Evolutionary conservation across 768 basidiomycete genomes (phyloP).

Genomic region (Mrakia frigida): DNA sequence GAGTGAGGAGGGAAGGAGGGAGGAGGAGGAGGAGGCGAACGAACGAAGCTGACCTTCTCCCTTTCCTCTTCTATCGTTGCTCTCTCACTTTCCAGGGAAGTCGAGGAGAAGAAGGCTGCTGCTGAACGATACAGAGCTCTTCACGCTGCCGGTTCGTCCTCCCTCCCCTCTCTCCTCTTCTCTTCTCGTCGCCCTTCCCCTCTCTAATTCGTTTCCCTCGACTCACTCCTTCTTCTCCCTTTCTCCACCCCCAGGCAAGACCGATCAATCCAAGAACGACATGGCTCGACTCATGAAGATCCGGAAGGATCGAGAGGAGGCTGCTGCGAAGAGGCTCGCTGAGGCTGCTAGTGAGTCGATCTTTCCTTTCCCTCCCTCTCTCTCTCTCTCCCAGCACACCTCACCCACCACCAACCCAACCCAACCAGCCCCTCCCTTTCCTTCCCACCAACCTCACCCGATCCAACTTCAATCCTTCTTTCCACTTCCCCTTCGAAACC

Average conservation of each 20-base stretch:
- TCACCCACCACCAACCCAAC: no score
- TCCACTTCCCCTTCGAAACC: no score
- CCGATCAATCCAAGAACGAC: slow-evolving; percentile 81
- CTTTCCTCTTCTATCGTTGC: slow-evolving; percentile 42
- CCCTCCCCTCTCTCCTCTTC: neutral
- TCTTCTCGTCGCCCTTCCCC: no score
- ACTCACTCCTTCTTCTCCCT: no score
- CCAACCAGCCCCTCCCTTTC: no score
- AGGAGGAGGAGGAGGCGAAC: neutral
- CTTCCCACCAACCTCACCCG: no score
- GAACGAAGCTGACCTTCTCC: slow-evolving; percentile 5
- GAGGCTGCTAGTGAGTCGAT: slow-evolving; percentile 56
- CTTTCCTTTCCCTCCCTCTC: no score
- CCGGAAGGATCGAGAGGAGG: slow-evolving; percentile 77
- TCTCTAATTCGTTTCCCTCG: no score
- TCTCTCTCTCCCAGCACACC: neutral
- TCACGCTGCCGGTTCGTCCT: slow-evolving; percentile 43
- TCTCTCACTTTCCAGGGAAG: slow-evolving; percentile 68
- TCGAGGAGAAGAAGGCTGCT: slow-evolving; percentile 85
- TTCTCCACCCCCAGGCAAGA: slow-evolving; percentile 71
- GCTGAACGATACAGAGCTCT: slow-evolving; percentile 86
- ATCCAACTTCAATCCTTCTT: no score
- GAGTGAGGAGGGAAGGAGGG: slow-evolving; percentile 14
- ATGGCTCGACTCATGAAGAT: slow-evolving; percentile 81
- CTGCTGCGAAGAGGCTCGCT: slow-evolving; percentile 79